Evolutionary conservation across 106 monocot genomes (phyloP).

Genomic region (Platanthera guangdongensis): DNA sequence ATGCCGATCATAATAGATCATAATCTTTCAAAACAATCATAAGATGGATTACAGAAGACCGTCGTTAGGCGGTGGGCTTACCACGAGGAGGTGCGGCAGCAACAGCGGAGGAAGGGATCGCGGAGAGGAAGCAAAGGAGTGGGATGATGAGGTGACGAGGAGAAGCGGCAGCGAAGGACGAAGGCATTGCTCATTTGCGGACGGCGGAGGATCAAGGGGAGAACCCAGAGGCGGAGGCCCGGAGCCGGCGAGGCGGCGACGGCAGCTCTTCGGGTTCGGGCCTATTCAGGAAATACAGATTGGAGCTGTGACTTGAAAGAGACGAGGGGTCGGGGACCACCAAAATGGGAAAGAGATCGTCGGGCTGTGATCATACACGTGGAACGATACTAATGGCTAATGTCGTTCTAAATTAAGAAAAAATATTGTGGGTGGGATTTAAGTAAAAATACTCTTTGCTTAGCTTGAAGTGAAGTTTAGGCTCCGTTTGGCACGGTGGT

Average conservation of each 20-base stretch:
- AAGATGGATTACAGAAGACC: no score
- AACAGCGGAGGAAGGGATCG: not conserved
- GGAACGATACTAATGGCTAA: no score
- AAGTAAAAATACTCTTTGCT: no score
- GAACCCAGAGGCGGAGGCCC: constrained; percentile 5
- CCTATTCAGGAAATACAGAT: not conserved
- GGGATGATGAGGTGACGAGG: not conserved
- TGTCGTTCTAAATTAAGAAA: no score
- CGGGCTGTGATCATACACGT: no score
- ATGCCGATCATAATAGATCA: not conserved
- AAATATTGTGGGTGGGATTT: no score
- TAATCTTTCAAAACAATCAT: not conserved
- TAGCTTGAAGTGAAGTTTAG: no score
- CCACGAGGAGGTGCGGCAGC: constrained; percentile 11
- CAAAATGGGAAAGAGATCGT: no score
- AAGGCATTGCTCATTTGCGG: constrained; percentile 3
- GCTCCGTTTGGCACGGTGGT: no score
- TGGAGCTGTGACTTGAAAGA: no score
- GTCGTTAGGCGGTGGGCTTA: not conserved
- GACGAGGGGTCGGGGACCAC: no score
- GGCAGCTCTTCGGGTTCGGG: not conserved
- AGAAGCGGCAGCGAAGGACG: not conserved
- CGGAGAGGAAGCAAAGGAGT: not conserved
- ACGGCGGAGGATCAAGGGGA: constrained; percentile 3
- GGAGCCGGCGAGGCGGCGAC: not conserved